phyloP scores from a whole-genome alignment of 768 basidiomycete species.

The Pisolithus marmoratus region DNA sequence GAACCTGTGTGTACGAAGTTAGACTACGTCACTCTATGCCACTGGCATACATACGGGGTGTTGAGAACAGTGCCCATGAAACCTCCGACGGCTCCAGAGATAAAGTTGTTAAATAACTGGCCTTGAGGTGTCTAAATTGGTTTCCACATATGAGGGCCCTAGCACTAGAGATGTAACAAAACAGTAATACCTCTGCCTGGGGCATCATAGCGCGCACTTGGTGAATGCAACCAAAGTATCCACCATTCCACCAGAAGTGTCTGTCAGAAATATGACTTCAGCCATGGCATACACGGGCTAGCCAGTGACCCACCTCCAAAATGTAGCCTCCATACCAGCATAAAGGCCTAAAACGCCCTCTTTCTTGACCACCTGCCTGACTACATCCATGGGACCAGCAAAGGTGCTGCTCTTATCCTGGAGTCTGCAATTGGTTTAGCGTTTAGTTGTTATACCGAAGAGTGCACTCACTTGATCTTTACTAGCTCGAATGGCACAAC shows the following conservation, averaged over 20 bases:
- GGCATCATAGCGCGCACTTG: slow-evolving; percentile 77
- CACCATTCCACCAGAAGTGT: slow-evolving; percentile 90
- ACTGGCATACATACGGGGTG: slow-evolving; percentile 62
- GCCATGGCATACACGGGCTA: neutral
- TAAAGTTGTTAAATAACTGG: slow-evolving; percentile 84
- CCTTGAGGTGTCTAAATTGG: slow-evolving; percentile 53
- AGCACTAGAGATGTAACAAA: neutral
- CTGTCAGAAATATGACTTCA: slow-evolving; percentile 28
- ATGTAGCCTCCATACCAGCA: slow-evolving; percentile 94
- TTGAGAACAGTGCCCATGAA: slow-evolving; percentile 86
- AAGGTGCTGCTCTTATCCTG: slow-evolving; percentile 92
- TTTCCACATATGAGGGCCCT: neutral
- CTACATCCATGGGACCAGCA: slow-evolving; percentile 87
- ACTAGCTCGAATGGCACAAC: slow-evolving; percentile 97
- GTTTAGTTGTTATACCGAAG: neutral
- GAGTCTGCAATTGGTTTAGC: slow-evolving; percentile 39
- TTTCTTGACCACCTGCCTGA: slow-evolving; percentile 69
- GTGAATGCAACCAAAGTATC: slow-evolving; percentile 92
- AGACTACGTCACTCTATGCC: slow-evolving; percentile 4
- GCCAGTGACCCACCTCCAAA: slow-evolving; percentile 73
- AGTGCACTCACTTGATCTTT: slow-evolving; percentile 59
- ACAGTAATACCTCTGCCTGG: slow-evolving; percentile 64
- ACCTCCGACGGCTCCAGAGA: slow-evolving; percentile 87
- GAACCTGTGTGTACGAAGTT: slow-evolving; percentile 29
- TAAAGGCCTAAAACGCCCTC: slow-evolving; percentile 85